Evolutionary conservation across 1,284 basidiomycete species (phyloP).

Genomic region (Macrocystidia cucumis): DNA sequence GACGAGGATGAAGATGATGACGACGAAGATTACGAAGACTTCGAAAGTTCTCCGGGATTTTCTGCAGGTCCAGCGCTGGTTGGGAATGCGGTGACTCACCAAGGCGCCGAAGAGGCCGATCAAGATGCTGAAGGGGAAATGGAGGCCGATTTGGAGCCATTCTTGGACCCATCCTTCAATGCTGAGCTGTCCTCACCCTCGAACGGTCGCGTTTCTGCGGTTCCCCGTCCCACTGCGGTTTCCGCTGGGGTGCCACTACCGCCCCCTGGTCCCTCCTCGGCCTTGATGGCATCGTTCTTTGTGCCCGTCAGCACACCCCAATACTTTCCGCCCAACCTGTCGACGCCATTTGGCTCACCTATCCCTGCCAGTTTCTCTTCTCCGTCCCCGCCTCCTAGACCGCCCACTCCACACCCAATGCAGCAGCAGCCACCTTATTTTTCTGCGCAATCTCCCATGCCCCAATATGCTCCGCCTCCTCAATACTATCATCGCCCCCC

Average conservation of each 20-base stretch:
- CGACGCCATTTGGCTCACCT: not conserved
- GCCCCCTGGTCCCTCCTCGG: not conserved
- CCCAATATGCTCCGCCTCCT: not conserved
- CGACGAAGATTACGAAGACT: slow-evolving; percentile 4
- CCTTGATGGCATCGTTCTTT: slow-evolving; percentile 11
- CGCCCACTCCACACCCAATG: not conserved
- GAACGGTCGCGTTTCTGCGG: not conserved
- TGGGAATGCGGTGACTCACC: no score
- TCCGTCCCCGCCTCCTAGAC: not conserved
- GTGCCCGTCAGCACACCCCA: slow-evolving; percentile 8
- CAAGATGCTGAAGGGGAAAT: slow-evolving; percentile 13
- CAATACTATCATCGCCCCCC: slow-evolving; percentile 10
- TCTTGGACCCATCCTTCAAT: slow-evolving; percentile 23
- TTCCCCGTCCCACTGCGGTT: no score
- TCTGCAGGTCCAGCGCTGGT: no score
- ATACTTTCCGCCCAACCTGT: no score
- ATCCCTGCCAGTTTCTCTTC: no score
- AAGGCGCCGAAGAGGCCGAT: slow-evolving; percentile 1
- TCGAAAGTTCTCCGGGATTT: no score
- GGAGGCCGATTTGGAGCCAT: slow-evolving; percentile 16
- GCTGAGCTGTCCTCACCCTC: slow-evolving; percentile 17
- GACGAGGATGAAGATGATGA: slow-evolving; percentile 6
- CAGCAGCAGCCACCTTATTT: not conserved
- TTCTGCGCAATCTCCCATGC: not conserved
- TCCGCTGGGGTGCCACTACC: not conserved